Evolutionary conservation across 306 rosid species (phyloP), one percentile per base, ranked within the genome.

Genomic region (Pachyrhizus erosus): DNA sequence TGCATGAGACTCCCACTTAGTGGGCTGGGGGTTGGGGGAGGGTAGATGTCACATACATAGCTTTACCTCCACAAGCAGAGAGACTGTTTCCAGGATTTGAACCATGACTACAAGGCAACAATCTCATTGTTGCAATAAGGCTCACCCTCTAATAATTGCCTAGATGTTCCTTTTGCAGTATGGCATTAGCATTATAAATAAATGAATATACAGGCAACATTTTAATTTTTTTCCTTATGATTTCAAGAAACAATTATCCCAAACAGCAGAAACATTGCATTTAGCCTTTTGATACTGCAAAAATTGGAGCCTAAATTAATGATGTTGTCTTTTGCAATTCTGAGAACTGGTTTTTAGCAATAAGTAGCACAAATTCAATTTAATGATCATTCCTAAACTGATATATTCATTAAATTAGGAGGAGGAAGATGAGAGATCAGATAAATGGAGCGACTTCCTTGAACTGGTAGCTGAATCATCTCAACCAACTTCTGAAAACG

Each of bases 341-440:
- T 64, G 51, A 48, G 72, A 60, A 75, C 55, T 67, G 9, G n/a
- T 39, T 83, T 74, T 52, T 43, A 52, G 49, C 13, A 45, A 48
- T 51, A 77, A 77, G 79, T 37, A 73, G 76, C 72, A 40, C 60
- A 68, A 23, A 55, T 66, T 45, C 46, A 49, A 43, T 27, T 20
- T 26, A 73, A 67, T 1, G 17, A 49, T 60, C 54, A 51, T 7
- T 62, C 51, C 10, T 80, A 68, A 66, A 46, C 77, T 64, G 75
- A 66, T 81, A 29, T 70, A 46, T 87, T 83, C 29, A 52, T 83
- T 89, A 27, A 86, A 73, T 75, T 88, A 93, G 99, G 90, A 93
- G 88, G 99, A 96, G 89, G 99, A 96, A 83, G 88, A 60, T 20
- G 99, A 96, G 85, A 91, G 97, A 84, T 86, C 91, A 49, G 64